Evolutionary conservation across 371 early-diverging fungal species (phyloP).

Genomic region (Batkoa obscura): DNA sequence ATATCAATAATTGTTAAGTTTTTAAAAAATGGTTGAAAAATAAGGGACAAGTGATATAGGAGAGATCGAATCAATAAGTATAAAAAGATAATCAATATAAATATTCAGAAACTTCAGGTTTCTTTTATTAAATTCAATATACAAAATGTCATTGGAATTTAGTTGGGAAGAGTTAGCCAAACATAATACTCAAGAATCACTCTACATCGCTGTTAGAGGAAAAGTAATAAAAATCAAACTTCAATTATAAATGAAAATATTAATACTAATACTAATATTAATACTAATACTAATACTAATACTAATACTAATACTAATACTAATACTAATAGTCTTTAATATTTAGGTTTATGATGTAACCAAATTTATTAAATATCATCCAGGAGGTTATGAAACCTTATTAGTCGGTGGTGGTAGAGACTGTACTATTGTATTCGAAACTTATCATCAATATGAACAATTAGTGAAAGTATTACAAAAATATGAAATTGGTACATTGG

Average conservation of each 20-base stretch:
- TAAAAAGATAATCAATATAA: no score
- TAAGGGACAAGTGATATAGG: no score
- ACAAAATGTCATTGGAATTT: background rate
- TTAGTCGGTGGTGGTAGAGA: slow-evolving; percentile 55
- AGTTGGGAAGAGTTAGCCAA: slow-evolving; percentile 46
- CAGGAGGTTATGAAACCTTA: slow-evolving; percentile 70
- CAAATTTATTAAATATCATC: slow-evolving; percentile 69
- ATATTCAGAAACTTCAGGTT: no score
- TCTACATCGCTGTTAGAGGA: slow-evolving; percentile 55
- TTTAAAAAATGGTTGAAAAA: no score
- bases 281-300: no score
- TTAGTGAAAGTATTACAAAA: slow-evolving; percentile 40
- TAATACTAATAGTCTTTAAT: slow-evolving; percentile 13
- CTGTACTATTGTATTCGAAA: slow-evolving; percentile 73
- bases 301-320: no score
- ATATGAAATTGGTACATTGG: slow-evolving; percentile 40
- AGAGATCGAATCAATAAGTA: no score
- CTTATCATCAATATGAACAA: slow-evolving; percentile 63
- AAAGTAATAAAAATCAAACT: no score
- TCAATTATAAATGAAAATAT: no score
- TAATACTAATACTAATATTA: no score
- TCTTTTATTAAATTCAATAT: no score
- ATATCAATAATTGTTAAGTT: no score
- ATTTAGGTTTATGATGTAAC: slow-evolving; percentile 82
- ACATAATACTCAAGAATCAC: slow-evolving; percentile 54